Evolutionary conservation across 1,139 yeast species (phyloP).

Genomic region (Debaryomyces fabryi): DNA sequence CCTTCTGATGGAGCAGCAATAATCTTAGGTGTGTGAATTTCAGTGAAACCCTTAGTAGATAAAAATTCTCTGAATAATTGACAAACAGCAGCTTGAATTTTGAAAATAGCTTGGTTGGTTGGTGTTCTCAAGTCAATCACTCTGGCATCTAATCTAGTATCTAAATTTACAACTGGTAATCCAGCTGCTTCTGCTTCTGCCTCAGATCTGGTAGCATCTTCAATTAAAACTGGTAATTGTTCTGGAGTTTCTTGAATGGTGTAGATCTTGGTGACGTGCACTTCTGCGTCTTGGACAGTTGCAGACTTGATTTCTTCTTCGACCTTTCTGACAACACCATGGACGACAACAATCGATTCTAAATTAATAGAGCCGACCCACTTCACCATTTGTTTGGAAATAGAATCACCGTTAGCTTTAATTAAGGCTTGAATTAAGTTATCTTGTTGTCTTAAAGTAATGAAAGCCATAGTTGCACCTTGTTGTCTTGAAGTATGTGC

Average conservation of each 20-base stretch:
- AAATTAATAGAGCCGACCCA: conserved; percentile 87
- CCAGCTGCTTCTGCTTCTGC: conserved; percentile 92
- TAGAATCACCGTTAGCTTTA: conserved; percentile 60
- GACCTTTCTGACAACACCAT: conserved; percentile 81
- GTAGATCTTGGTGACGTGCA: conserved; percentile 71
- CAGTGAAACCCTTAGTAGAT: conserved; percentile 67
- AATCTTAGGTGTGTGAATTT: conserved; percentile 94
- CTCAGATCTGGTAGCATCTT: conserved; percentile 95
- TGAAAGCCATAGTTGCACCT: conserved; percentile 91
- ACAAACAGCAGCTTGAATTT: conserved; percentile 88
- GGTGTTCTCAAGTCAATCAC: conserved; percentile 96
- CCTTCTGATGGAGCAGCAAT: conserved; percentile 97
- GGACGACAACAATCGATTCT: conserved; percentile 90
- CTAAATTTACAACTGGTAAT: conserved; percentile 91
- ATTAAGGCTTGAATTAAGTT: conserved; percentile 81
- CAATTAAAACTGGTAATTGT: conserved; percentile 89
- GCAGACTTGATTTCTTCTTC: conserved; percentile 89
- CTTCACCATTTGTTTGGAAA: conserved; percentile 95
- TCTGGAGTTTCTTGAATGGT: conserved; percentile 88
- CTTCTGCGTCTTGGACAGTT: conserved; percentile 88
- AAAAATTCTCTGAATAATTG: conserved; percentile 88
- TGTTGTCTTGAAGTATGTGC: conserved; percentile 92
- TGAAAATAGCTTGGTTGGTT: conserved; percentile 96
- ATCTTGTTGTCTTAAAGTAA: conserved; percentile 89
- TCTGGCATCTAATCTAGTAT: conserved; percentile 92